phyloP scores from a whole-genome alignment of 768 basidiomycete genomes.

The Mycena amicta region DNA sequence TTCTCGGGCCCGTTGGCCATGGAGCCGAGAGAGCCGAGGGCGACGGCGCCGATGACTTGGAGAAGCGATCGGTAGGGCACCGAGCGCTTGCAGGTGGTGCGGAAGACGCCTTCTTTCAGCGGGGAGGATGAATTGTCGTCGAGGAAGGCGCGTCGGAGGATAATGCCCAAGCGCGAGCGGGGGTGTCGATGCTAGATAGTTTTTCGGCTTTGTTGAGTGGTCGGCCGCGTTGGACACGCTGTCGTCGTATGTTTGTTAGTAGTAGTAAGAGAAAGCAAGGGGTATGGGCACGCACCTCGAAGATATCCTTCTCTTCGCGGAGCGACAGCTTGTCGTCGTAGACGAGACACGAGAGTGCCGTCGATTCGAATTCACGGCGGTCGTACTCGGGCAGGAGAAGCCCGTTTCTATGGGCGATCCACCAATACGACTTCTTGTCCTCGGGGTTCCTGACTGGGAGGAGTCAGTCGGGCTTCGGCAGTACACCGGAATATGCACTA shows the following conservation, averaged over 20 bases:
- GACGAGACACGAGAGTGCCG: neutral
- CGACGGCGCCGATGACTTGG: neutral
- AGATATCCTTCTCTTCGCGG: neutral
- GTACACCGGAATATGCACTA: no score
- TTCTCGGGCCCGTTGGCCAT: neutral
- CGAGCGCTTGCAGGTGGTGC: neutral
- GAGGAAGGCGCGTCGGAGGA: neutral
- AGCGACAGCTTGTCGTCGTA: neutral
- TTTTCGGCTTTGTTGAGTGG: neutral
- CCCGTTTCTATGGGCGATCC: neutral
- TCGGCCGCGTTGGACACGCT: neutral
- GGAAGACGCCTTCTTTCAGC: neutral
- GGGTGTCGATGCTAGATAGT: neutral
- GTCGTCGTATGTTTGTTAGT: no score
- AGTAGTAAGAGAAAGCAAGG: neutral
- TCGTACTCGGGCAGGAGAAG: neutral
- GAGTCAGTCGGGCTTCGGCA: no score
- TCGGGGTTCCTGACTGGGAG: no score
- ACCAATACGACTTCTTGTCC: no score
- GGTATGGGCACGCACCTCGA: neutral
- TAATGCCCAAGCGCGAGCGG: neutral
- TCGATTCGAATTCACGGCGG: neutral
- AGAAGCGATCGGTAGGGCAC: neutral
- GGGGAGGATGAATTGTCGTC: neutral
- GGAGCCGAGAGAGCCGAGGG: neutral